These are phyloP conservation scores for Hydnomerulius pinastri DNA, from an alignment of 768 basidiomycete species.

Conservation along the genomic window DNA sequence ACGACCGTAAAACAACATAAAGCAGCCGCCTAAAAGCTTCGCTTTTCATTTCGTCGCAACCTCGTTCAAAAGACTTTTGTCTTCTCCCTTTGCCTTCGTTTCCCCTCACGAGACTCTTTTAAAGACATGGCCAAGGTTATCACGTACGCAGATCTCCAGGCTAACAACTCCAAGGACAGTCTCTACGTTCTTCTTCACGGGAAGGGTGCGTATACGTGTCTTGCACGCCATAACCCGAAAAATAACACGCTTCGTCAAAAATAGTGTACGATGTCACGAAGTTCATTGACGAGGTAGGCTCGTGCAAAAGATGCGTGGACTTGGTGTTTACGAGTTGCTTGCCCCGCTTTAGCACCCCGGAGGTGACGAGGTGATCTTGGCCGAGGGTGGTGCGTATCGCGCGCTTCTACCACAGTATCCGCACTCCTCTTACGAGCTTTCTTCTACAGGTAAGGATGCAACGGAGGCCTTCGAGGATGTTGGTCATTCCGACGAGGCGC, in stretches of 20 bases:
- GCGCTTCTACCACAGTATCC: slow-evolving; percentile 4
- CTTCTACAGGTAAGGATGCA: slow-evolving; percentile 78
- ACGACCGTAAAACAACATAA: neutral
- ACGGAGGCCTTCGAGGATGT: slow-evolving; percentile 99
- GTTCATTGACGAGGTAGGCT: slow-evolving; percentile 89
- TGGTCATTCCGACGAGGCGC: slow-evolving; percentile 98
- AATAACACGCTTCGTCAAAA: slow-evolving; percentile 6
- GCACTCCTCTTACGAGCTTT: neutral
- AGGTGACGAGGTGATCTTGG: slow-evolving; percentile 95
- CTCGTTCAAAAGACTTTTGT: too few species aligned
- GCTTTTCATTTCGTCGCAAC: slow-evolving; percentile 26
- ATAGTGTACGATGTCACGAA: slow-evolving; percentile 91
- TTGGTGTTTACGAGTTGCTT: slow-evolving; percentile 9
- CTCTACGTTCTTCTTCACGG: slow-evolving; percentile 83
- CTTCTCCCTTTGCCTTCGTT: slow-evolving; percentile 19
- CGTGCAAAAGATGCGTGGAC: neutral
- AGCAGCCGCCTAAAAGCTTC: neutral
- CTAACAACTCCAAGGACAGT: slow-evolving; percentile 70
- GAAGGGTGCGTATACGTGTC: slow-evolving; percentile 58
- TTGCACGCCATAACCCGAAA: neutral
- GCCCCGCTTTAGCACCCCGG: slow-evolving; percentile 75
- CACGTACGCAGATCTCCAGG: slow-evolving; percentile 75
- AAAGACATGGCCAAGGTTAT: slow-evolving; percentile 52
- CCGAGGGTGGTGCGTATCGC: slow-evolving; percentile 77
- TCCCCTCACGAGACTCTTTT: slow-evolving; percentile 11